Evolutionary conservation across 192 early-diverging fungal species (phyloP), one percentile per base, ranked within the genome.

Genomic region (Coemansia javaensis): DNA sequence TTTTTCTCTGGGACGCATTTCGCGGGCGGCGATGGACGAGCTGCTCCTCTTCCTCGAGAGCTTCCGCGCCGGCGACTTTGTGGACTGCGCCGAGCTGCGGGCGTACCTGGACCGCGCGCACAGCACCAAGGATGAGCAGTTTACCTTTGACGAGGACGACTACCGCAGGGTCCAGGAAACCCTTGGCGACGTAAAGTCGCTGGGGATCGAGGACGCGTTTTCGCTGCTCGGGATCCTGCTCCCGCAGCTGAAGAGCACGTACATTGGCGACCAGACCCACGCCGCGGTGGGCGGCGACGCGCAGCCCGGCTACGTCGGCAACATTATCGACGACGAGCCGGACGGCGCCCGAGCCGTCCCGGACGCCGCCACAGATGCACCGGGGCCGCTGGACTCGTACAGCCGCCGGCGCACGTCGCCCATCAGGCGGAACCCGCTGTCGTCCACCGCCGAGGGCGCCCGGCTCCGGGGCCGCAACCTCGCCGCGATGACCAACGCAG

Each of bases 361-460:
- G 3, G 6, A 6, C 24, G 24, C 24, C 3, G 24, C 24, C 24
- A 6, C 24, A 4, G 24, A 2, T 25, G 24, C 24, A 4, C 3
- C 24, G 2, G 24, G 3, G 20, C 40, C 51, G 11, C 41, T 66
- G 10, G 59, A 51, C 8, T 24, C 54, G n/a, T 38, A 39, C 20
- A 44, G 34, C 30, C 64, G 59, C 34, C 44, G 30, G 28, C 40
- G 47, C 39, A 60, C 45, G 5, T 54, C 63, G 6, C 44, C 40
- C 1, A 25, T 35, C 4, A 41, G 38, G 15, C 40, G 38, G 20
- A 17, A 47, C 11, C 53, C 46, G 7, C 5, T 34, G 7, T 44
- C 63, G 0, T 61, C 70, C 1, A 37, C 47, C 6, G 50, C 55
- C 5, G 71, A 62, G 35, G 71, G 63, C 23, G 38, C 28, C 20